Conservation (phyloP, 1,139 yeast species). For the Lodderomyces elongisporus region DNA sequence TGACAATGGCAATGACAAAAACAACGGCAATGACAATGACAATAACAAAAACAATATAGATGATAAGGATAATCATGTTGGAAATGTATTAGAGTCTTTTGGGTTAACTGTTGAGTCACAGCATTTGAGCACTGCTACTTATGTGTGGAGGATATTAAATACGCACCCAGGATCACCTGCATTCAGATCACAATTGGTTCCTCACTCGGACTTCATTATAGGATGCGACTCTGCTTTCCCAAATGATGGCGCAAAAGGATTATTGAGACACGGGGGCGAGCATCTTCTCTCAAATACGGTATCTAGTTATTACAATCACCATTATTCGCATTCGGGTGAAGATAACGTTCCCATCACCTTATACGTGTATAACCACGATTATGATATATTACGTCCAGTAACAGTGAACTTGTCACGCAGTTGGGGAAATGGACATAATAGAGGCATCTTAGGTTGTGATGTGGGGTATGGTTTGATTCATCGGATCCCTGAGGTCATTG, state of each 20-base stretch:
- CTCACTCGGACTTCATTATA: slow-evolving; percentile 83
- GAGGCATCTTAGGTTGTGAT: slow-evolving; percentile 86
- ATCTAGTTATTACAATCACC: slow-evolving; percentile 48
- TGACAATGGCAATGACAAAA: neutral
- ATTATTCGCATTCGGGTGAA: slow-evolving; percentile 31
- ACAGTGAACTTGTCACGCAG: slow-evolving; percentile 51
- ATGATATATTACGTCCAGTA: slow-evolving; percentile 81
- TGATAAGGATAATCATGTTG: slow-evolving; percentile 6
- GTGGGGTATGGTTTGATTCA: slow-evolving; percentile 91
- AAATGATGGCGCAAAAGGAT: slow-evolving; percentile 53
- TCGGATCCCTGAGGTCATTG: slow-evolving; percentile 67
- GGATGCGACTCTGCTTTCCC: slow-evolving; percentile 66
- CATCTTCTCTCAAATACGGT: slow-evolving; percentile 67
- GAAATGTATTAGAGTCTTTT: slow-evolving; percentile 15
- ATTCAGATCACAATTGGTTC: slow-evolving; percentile 72
- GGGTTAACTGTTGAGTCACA: slow-evolving; percentile 76
- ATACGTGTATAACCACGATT: slow-evolving; percentile 85
- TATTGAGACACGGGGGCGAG: slow-evolving; percentile 83
- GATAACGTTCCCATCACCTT: slow-evolving; percentile 45
- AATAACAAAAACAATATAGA: slow-evolving; percentile 11
- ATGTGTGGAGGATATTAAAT: slow-evolving; percentile 81
- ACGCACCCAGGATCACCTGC: slow-evolving; percentile 83
- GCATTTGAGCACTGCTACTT: slow-evolving; percentile 69
- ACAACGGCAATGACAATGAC: slow-evolving; percentile 12
- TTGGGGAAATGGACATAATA: slow-evolving; percentile 50